A percentile compares a stretch with the other conserved stretches of the same genome.
phyloP scores from a whole-genome alignment of 2,329 filamentous ascomycete genomes.

The Hymenoscyphus fraxineus region DNA sequence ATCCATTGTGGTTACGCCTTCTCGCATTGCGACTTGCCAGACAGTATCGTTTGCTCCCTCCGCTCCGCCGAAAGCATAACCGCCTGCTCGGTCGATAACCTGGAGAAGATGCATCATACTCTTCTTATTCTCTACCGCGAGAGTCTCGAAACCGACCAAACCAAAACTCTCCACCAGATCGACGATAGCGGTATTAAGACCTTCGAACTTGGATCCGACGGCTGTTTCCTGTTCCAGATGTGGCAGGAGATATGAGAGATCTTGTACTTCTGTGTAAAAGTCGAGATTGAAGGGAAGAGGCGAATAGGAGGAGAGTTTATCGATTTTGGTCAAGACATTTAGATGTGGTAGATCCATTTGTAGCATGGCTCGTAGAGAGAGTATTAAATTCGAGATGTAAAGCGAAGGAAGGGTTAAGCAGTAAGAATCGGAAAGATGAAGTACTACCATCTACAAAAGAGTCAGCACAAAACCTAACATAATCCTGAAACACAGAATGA shows the following conservation, averaged over 20 bases:
- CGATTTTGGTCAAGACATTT: slow-evolving; percentile 96
- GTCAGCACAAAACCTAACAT: slow-evolving; percentile 25
- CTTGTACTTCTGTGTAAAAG: slow-evolving; percentile 96
- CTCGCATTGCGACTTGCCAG: slow-evolving; percentile 94
- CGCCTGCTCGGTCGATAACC: slow-evolving; percentile 85
- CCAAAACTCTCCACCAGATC: slow-evolving; percentile 85
- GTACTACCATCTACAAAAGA: slow-evolving; percentile 70
- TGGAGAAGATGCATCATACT: slow-evolving; percentile 91
- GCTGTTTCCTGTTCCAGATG: slow-evolving; percentile 76
- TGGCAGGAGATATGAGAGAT: slow-evolving; percentile 79
- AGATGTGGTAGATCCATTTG: slow-evolving; percentile 96
- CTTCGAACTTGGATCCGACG: slow-evolving; percentile 71
- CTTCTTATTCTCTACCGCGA: slow-evolving; percentile 94
- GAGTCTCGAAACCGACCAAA: slow-evolving; percentile 84
- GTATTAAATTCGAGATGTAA: slow-evolving; percentile 89
- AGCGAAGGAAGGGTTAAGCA: slow-evolving; percentile 89
- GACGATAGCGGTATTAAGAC: slow-evolving; percentile 81
- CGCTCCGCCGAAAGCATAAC: slow-evolving; percentile 86
- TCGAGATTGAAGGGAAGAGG: slow-evolving; percentile 92
- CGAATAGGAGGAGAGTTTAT: slow-evolving; percentile 82
- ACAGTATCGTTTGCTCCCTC: slow-evolving; percentile 93
- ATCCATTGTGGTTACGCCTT: slow-evolving; percentile 70
- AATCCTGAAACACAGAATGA: slow-evolving; percentile 12
- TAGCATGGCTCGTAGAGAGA: slow-evolving; percentile 93
- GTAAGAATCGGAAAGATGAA: slow-evolving; percentile 92